Percentiles rank a stretch among this genome's conserved stretches.
These are phyloP conservation scores for Penicillium robsamsonii DNA, from an alignment of 495 filamentous ascomycete species.

Conservation along the genomic window DNA sequence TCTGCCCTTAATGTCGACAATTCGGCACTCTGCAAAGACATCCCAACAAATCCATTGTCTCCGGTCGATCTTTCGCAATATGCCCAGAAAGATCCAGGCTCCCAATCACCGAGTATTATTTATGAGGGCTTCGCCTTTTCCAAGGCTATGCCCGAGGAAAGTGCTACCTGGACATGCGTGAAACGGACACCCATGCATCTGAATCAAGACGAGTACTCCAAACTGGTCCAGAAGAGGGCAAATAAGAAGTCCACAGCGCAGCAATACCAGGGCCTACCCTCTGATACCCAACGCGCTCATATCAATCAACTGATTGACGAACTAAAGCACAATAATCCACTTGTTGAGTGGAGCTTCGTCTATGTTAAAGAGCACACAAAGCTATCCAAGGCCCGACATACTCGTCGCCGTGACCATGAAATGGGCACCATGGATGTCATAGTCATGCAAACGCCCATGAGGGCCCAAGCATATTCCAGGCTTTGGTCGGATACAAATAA, in stretches of 20 bases:
- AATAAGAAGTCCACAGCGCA: constrained; percentile 27
- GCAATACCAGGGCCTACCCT: constrained; percentile 33
- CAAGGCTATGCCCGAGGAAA: constrained; percentile 33
- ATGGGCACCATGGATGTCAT: constrained; percentile 40
- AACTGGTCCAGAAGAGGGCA: constrained; percentile 33
- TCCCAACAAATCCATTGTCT: neutral
- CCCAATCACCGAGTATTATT: neutral
- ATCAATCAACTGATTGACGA: constrained; percentile 37
- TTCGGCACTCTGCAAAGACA: neutral
- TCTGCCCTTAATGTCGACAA: neutral
- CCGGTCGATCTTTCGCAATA: neutral
- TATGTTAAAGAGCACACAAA: constrained; percentile 35
- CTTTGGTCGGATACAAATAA: neutral
- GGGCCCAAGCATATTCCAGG: constrained; percentile 16
- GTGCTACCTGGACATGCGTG: constrained; percentile 31
- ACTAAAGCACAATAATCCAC: constrained; percentile 23
- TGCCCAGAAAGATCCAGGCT: neutral
- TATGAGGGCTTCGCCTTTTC: constrained; percentile 39
- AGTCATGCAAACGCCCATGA: constrained; percentile 30
- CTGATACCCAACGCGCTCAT: constrained; percentile 28
- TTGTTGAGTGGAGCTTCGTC: constrained; percentile 37
- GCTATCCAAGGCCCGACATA: constrained; percentile 29
- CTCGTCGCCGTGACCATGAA: constrained; percentile 30
- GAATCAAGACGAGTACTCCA: constrained; percentile 28
- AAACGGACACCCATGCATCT: constrained; percentile 32